Percentiles rank a stretch among this genome's conserved stretches.
phyloP scores from a whole-genome alignment of 345 rosid species.

The Arabidopsis arenosa region DNA sequence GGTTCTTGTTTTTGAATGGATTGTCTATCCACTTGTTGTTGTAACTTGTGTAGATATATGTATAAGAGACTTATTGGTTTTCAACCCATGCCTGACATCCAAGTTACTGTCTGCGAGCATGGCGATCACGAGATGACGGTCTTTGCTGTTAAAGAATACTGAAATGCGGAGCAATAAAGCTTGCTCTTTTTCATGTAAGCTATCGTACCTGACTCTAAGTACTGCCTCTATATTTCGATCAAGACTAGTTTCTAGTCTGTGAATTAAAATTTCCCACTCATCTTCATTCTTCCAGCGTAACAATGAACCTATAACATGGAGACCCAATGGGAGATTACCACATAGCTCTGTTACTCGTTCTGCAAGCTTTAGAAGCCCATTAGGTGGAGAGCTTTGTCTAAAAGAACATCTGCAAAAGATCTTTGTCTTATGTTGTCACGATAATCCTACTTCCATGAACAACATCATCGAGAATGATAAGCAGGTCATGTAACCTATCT shows the following conservation, averaged over 20 bases:
- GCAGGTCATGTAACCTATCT: not conserved
- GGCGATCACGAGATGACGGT: not conserved
- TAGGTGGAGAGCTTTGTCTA: not conserved
- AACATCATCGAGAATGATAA: not conserved
- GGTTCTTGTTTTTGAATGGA: slow-evolving; percentile 5
- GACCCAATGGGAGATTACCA: not conserved
- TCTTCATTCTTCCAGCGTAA: not conserved
- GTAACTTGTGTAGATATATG: not conserved
- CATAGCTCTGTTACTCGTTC: not conserved
- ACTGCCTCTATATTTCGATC: not conserved
- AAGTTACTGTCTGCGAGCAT: not conserved
- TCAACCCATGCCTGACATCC: not conserved
- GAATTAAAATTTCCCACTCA: not conserved
- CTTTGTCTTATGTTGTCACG: not conserved
- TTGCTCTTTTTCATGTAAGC: not conserved
- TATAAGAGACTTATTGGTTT: not conserved
- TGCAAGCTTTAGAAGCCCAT: not conserved
- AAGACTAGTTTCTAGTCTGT: not conserved
- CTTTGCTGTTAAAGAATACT: not conserved
- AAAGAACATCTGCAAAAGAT: not conserved
- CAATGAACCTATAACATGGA: not conserved
- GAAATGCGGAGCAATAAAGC: not conserved
- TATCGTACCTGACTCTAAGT: not conserved
- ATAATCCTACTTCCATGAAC: not conserved
- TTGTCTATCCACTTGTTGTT: not conserved